Conservation (phyloP, 2,329 filamentous ascomycete species). For the Penicillium expansum region DNA sequence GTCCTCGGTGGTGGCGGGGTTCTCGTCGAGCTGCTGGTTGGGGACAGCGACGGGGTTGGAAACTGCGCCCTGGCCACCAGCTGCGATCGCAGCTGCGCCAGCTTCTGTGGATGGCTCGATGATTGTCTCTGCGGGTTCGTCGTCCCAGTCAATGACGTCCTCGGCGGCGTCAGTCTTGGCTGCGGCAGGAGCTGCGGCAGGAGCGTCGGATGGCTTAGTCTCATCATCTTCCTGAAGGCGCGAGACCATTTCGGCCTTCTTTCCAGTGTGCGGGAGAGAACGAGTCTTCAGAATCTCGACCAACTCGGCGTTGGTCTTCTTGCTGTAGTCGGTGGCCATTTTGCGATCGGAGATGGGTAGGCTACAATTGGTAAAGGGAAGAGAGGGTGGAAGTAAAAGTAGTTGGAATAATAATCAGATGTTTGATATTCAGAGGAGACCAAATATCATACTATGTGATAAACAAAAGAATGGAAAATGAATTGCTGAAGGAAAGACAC, state of each 20-base stretch:
- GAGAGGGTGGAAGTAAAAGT: not conserved
- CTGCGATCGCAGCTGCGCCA: slow-evolving; percentile 36
- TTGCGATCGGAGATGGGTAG: slow-evolving; percentile 9
- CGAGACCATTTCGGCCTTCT: slow-evolving; percentile 51
- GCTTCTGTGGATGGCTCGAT: slow-evolving; percentile 33
- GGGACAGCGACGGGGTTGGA: slow-evolving; percentile 41
- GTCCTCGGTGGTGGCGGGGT: slow-evolving; percentile 41
- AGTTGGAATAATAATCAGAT: not conserved
- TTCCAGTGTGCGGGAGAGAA: slow-evolving; percentile 48
- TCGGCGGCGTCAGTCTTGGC: slow-evolving; percentile 35
- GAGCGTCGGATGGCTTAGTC: slow-evolving; percentile 23
- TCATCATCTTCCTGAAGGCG: slow-evolving; percentile 47
- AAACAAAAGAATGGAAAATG: slow-evolving; percentile 6
- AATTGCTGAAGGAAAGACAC: not conserved
- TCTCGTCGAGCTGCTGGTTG: slow-evolving; percentile 38
- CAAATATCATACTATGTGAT: not conserved
- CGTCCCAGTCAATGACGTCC: slow-evolving; percentile 48
- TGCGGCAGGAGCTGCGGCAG: slow-evolving; percentile 21
- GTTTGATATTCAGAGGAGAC: not conserved
- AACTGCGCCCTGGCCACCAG: slow-evolving; percentile 38
- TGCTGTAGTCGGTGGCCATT: slow-evolving; percentile 48
- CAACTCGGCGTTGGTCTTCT: slow-evolving; percentile 51
- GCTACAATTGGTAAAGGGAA: not conserved
- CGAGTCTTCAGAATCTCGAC: slow-evolving; percentile 51
- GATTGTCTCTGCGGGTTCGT: slow-evolving; percentile 33